Evolutionary conservation across 2,329 filamentous ascomycete genomes (phyloP).

Genomic region (Pseudogymnoascus sp.): DNA sequence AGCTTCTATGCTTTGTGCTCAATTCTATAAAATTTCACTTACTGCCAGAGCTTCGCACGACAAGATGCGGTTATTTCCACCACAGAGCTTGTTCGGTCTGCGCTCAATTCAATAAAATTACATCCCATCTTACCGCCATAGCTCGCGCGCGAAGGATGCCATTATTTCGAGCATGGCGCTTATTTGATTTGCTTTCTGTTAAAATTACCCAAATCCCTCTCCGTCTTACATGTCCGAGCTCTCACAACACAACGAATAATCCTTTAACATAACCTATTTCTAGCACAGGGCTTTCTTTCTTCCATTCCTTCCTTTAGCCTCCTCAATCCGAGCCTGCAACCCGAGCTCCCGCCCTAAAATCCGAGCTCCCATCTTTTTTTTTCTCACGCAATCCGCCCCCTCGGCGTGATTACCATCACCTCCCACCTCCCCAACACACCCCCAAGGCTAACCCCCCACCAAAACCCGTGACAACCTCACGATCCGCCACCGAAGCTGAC

Average conservation of each 20-base stretch:
- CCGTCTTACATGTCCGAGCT: too few species aligned
- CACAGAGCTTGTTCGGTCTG: neutral
- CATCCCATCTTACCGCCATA: neutral
- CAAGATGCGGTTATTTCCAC: neutral
- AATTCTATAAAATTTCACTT: neutral
- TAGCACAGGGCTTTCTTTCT: neutral
- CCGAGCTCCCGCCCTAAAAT: neutral
- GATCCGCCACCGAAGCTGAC: neutral
- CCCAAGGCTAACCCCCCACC: neutral
- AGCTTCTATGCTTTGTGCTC: neutral
- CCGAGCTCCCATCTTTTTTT: neutral
- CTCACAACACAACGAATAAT: too few species aligned
- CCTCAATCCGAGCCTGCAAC: too few species aligned
- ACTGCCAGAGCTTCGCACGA: neutral
- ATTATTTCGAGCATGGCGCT: too few species aligned
- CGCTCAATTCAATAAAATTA: neutral
- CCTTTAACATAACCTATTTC: neutral
- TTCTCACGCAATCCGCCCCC: neutral
- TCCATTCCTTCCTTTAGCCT: too few species aligned
- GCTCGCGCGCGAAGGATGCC: too few species aligned
- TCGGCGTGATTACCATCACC: neutral
- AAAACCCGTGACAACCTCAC: neutral
- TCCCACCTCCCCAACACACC: neutral
- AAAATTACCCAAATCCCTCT: too few species aligned
- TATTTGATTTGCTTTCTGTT: too few species aligned